Conservation (phyloP, 306 rosid species). For the Geum urbanum region DNA sequence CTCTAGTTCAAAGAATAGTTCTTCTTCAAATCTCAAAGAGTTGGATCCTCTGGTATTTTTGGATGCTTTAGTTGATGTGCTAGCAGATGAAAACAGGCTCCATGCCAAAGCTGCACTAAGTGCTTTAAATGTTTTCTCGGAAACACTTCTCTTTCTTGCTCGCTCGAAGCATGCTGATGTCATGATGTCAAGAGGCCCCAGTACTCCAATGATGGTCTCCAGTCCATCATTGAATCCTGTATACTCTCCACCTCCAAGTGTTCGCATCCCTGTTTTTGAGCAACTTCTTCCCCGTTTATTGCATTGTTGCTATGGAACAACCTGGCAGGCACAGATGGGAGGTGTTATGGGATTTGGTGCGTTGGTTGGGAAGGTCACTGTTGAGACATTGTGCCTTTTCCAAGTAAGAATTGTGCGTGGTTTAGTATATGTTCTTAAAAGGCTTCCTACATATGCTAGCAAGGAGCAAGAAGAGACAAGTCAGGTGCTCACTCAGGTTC, state of each 20-base stretch:
- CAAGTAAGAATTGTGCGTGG: conserved; percentile 94
- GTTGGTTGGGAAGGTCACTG: conserved; percentile 95
- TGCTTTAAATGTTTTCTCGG: conserved; percentile 85
- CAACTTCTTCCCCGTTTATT: conserved; percentile 93
- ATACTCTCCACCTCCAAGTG: conserved; percentile 96
- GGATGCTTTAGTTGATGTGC: conserved; percentile 97
- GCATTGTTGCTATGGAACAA: conserved; percentile 94
- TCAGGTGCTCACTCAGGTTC: conserved; percentile 97
- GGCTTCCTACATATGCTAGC: conserved; percentile 88
- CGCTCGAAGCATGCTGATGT: conserved; percentile 94
- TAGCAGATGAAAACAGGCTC: conserved; percentile 89
- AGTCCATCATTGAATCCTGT: conserved; percentile 98
- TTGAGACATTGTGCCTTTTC: conserved; percentile 79
- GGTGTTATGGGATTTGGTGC: conserved; percentile 99
- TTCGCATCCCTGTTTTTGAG: conserved; percentile 90
- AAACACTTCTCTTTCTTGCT: conserved; percentile 85
- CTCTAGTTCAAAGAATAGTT: conserved; percentile 55
- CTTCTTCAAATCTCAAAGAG: conserved; percentile 84
- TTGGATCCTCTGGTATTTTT: conserved; percentile 89
- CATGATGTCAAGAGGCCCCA: conserved; percentile 84
- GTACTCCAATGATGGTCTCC: conserved; percentile 96
- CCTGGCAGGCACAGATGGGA: conserved; percentile 98
- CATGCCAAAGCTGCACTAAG: conserved; percentile 92
- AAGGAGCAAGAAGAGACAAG: conserved; percentile 99
- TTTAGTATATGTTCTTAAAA: conserved; percentile 86